phyloP scores from a whole-genome alignment of 805 yeast species.

The Yamadazyma paraphyllophila region DNA sequence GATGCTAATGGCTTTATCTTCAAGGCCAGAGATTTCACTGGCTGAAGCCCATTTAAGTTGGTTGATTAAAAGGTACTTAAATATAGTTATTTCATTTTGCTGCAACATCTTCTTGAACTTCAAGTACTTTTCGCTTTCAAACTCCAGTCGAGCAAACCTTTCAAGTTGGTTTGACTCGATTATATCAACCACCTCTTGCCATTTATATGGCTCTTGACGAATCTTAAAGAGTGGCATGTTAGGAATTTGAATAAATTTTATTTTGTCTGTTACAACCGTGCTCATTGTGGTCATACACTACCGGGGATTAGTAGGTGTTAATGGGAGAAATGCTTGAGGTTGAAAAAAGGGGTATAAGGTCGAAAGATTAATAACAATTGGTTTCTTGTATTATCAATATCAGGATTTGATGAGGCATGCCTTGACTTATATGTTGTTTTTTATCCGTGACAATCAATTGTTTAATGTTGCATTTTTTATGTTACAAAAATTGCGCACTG shows the following conservation, averaged over 20 bases:
- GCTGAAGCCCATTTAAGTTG: conserved; percentile 51
- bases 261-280: conserved; percentile 9
- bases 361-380: neutral
- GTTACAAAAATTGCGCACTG: neutral
- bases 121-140: conserved; percentile 43
- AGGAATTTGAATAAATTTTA: conserved; percentile 25
- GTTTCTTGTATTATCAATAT: too few relatives aligned
- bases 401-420: too few relatives aligned
- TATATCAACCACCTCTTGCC: conserved; percentile 42
- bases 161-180: conserved; percentile 44
- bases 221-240: conserved; percentile 41
- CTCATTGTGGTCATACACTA: conserved; percentile 3
- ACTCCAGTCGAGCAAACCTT: conserved; percentile 47
- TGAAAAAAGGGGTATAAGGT: neutral
- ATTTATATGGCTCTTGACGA: conserved; percentile 39
- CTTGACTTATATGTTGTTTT: neutral
- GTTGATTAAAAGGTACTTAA: conserved; percentile 46
- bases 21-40: conserved; percentile 21
- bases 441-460: neutral
- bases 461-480: conserved; percentile 1
- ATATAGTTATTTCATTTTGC: conserved; percentile 37
- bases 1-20: conserved; percentile 16
- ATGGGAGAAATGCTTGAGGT: neutral
- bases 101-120: conserved; percentile 43
- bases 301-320: neutral